Evolutionary conservation across 2,329 filamentous ascomycete species (phyloP).

Genomic region (Calonectria multiphialidica): DNA sequence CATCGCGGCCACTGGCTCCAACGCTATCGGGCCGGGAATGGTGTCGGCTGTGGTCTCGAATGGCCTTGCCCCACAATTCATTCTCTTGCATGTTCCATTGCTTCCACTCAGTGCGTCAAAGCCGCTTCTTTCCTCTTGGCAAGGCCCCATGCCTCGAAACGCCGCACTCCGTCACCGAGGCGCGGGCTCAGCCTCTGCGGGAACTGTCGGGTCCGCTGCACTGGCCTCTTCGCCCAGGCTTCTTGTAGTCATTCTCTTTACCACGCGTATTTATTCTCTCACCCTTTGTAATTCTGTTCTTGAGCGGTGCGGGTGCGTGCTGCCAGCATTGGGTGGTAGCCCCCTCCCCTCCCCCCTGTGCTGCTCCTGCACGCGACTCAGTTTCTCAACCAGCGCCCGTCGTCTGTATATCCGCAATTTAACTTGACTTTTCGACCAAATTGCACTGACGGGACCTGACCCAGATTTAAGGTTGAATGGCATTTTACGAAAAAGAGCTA

Average conservation of each 20-base stretch:
- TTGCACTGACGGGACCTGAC: background rate
- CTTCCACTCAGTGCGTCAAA: background rate
- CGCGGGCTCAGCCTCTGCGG: background rate
- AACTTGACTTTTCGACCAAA: slow-evolving; percentile 1
- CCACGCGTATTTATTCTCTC: background rate
- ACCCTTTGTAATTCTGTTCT: background rate
- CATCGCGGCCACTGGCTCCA: background rate
- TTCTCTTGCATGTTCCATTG: slow-evolving; percentile 8
- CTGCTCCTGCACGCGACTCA: background rate
- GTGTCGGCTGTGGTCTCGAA: background rate
- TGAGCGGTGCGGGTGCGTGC: background rate
- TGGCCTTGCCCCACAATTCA: background rate
- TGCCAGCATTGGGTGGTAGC: too few relatives aligned
- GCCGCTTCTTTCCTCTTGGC: background rate
- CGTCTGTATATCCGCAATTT: background rate
- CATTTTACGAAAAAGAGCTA: background rate
- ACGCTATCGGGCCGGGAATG: slow-evolving; percentile 4
- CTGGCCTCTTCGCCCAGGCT: background rate
- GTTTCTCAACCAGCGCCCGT: background rate
- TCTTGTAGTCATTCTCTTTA: slow-evolving; percentile 2
- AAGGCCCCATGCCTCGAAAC: background rate
- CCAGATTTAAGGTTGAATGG: background rate
- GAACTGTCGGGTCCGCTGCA: background rate
- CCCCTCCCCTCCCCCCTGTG: background rate
- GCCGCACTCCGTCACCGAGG: background rate